Conservation (phyloP, 2,329 filamentous ascomycete genomes). For the Colletotrichum sp. region DNA sequence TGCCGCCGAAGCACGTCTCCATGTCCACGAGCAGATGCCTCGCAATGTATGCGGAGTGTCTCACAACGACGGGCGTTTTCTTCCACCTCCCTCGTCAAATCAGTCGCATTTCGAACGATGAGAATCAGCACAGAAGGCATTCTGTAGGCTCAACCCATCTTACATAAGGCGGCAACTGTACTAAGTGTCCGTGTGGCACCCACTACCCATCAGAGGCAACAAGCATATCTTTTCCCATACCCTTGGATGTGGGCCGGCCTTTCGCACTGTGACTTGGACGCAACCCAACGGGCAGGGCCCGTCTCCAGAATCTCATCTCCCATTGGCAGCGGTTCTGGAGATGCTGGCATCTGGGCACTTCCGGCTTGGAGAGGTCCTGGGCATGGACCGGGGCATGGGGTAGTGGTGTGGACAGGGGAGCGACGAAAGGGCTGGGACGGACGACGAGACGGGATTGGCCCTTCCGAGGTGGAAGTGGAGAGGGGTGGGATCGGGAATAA, state of each 20-base stretch:
- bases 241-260: neutral
- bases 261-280: slow-evolving; percentile 9
- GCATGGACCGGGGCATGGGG: neutral
- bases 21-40: neutral
- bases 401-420: neutral
- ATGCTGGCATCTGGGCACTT: slow-evolving; percentile 8
- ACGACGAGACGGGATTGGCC: neutral
- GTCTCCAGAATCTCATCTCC: neutral
- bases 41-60: slow-evolving; percentile 3
- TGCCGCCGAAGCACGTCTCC: neutral
- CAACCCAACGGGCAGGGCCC: slow-evolving; percentile 9
- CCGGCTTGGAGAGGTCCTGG: neutral
- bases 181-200: neutral
- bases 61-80: slow-evolving; percentile 6
- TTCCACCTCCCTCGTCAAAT: neutral
- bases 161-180: neutral
- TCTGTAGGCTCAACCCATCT: neutral
- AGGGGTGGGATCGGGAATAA: neutral
- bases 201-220: neutral
- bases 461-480: neutral
- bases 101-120: neutral
- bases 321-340: slow-evolving; percentile 2
- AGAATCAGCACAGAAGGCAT: neutral
- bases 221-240: neutral
- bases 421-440: neutral